Evolutionary conservation across 495 filamentous ascomycete genomes (phyloP).

Genomic region (Ramalina intermedia): DNA sequence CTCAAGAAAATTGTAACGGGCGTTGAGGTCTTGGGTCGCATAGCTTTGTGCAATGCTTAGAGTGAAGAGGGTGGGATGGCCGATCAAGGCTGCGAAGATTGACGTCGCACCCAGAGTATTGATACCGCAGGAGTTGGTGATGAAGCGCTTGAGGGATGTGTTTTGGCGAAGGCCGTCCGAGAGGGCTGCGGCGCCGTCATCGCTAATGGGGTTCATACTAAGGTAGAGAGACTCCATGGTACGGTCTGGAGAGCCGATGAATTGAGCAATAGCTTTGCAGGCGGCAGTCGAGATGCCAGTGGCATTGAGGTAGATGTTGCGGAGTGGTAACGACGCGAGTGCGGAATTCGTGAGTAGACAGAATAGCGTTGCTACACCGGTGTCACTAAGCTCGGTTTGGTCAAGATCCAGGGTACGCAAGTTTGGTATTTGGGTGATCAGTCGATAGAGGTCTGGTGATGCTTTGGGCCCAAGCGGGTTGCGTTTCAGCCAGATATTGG

Average conservation of each 20-base stretch:
- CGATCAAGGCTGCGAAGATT: slow-evolving; percentile 13
- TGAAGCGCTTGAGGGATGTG: slow-evolving; percentile 12
- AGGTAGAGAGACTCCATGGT: slow-evolving; percentile 21
- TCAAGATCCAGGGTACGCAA: slow-evolving; percentile 28
- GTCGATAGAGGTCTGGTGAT: slow-evolving; percentile 13
- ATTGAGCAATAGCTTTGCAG: slow-evolving; percentile 17
- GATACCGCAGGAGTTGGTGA: slow-evolving; percentile 18
- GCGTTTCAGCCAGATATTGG: slow-evolving; percentile 32
- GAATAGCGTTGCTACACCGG: slow-evolving; percentile 22
- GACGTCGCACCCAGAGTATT: slow-evolving; percentile 12
- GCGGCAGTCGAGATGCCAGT: slow-evolving; percentile 19
- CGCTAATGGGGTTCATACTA: slow-evolving; percentile 20
- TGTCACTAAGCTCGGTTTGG: slow-evolving; percentile 27
- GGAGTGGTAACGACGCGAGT: slow-evolving; percentile 10
- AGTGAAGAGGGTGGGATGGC: slow-evolving; percentile 10
- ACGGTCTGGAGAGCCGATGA: slow-evolving; percentile 17
- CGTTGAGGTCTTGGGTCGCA: slow-evolving; percentile 22
- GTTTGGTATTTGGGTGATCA: slow-evolving; percentile 19
- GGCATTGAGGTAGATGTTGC: slow-evolving; percentile 27
- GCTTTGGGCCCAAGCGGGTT: slow-evolving; percentile 24
- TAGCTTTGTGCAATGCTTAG: slow-evolving; percentile 23
- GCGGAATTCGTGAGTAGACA: slow-evolving; percentile 9
- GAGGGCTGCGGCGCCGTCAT: neutral
- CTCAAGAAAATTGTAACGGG: slow-evolving; percentile 21
- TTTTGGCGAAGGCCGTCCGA: neutral